These are phyloP conservation scores for Microstegium vimineum DNA, from an alignment of 176 grass and related monocot genomes.

Conservation along the genomic window DNA sequence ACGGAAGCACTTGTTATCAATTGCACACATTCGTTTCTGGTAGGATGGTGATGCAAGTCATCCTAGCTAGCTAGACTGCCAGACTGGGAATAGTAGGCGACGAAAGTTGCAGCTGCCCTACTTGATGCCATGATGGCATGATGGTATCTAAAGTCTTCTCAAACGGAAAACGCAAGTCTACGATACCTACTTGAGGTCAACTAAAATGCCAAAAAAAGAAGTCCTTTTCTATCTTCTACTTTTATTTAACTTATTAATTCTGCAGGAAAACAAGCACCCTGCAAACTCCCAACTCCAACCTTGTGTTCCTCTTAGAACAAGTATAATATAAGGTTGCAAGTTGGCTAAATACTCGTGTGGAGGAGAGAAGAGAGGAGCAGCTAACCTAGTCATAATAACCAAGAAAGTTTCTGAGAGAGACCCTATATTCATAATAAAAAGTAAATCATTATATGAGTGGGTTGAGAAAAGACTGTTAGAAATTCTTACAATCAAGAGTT, in stretches of 20 bases:
- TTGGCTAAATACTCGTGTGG: no score
- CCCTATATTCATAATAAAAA: no score
- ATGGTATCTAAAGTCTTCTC: background rate
- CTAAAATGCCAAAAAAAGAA: background rate
- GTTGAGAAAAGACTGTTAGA: no score
- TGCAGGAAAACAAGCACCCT: background rate
- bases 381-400: no score
- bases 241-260: background rate
- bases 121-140: background rate
- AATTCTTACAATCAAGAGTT: no score
- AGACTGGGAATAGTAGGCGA: background rate
- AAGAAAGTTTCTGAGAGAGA: no score
- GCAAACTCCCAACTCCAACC: background rate
- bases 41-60: background rate
- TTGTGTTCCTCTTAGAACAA: background rate
- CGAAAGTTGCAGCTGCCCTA: background rate
- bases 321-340: no score
- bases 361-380: no score
- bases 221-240: background rate
- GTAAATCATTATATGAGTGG: no score
- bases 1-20: background rate
- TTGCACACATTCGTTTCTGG: background rate
- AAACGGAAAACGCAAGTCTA: background rate
- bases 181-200: slow-evolving; percentile 1
- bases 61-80: background rate